These are phyloP conservation scores for Pulveroboletus ravenelii DNA, from an alignment of 768 basidiomycete genomes.

Conservation along the genomic window DNA sequence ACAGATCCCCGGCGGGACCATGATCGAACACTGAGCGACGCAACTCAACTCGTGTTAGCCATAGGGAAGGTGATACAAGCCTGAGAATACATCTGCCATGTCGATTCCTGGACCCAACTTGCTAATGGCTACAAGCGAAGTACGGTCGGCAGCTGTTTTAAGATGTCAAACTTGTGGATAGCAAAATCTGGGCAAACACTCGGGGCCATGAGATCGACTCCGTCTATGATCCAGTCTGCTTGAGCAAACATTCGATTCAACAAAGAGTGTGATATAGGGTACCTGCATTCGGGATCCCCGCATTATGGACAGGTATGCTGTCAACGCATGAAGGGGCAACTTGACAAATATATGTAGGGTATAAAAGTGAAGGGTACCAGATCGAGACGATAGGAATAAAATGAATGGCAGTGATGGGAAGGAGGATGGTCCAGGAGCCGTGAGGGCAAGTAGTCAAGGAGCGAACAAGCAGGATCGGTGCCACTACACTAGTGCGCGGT, in stretches of 20 bases:
- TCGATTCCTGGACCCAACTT: too few relatives aligned
- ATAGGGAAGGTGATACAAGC: too few relatives aligned
- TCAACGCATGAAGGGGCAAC: background rate
- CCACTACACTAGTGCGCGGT: slow-evolving; percentile 13
- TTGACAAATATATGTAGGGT: slow-evolving; percentile 1
- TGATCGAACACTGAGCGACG: too few relatives aligned
- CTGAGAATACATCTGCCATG: too few relatives aligned
- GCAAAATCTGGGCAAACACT: too few relatives aligned
- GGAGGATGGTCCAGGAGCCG: background rate
- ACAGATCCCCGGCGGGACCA: too few relatives aligned
- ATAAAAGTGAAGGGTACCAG: slow-evolving; percentile 5
- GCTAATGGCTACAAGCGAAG: too few relatives aligned
- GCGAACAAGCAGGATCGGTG: background rate
- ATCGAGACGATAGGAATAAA: slow-evolving; percentile 1
- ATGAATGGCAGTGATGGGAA: slow-evolving; percentile 14
- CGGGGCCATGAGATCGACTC: too few relatives aligned
- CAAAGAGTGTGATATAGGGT: slow-evolving; percentile 9
- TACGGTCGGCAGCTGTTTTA: too few relatives aligned
- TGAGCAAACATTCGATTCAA: slow-evolving; percentile 1
- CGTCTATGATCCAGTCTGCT: too few relatives aligned
- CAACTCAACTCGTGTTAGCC: too few relatives aligned
- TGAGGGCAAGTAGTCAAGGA: background rate
- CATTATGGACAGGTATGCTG: background rate
- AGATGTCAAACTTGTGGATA: too few relatives aligned
- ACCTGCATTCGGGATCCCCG: background rate